Base-by-base conservation (phyloP, 768 basidiomycete species). In the Lactarius sanguifluus region DNA sequence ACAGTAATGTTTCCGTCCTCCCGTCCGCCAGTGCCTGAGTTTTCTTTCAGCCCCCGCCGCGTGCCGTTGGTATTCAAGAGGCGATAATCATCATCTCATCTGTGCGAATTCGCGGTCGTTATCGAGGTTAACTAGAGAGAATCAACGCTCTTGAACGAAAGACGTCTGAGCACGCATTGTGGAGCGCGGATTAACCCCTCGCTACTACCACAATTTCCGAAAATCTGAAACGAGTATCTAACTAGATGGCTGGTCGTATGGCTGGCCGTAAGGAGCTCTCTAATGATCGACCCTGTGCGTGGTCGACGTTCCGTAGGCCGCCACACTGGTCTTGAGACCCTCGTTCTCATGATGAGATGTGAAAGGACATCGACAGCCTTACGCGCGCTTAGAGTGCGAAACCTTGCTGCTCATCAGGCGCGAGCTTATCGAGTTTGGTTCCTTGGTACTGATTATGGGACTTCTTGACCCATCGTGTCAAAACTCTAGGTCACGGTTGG, bases 21-120 rank as follows among this genome's bases (percentile, higher is more conserved):
- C 34, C 34, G 13, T 30, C 23, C 6, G 13, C 12, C n/a, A 38
- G 7, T 59, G 50, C 40, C 41, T 34, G 1, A 30, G 41, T 23
- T 15, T 5, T 7, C 38, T 64, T n/a, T 15, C 23, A 71, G 71
- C 4, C 71, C 71, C 2, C 8, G 56, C 13, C 67, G 71, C 1
- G 50, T 71, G n/a, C 70, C 71, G 40, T 56, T 71, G 28, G 64
- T 69, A n/a, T 71, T 71, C 57, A 71, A 65, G 59, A 64, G 57
- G 61, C 60, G 71, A 58, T 59, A 28, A 38, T 13, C 5, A 52
- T 56, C 23, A 56, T 56, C 3, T 56, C 55, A 18, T 30, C 30
- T 18, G 6, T 52, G 23, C 23, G 9, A 13, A 18, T 41, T 41
- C 41, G 41, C 16, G 6, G 5, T 7, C 6, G 41, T 18, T 41